Evolutionary conservation across 192 early-diverging fungal species (phyloP), one percentile per base, ranked within the genome.

Genomic region (Jimgerdemannia lactiflua): DNA sequence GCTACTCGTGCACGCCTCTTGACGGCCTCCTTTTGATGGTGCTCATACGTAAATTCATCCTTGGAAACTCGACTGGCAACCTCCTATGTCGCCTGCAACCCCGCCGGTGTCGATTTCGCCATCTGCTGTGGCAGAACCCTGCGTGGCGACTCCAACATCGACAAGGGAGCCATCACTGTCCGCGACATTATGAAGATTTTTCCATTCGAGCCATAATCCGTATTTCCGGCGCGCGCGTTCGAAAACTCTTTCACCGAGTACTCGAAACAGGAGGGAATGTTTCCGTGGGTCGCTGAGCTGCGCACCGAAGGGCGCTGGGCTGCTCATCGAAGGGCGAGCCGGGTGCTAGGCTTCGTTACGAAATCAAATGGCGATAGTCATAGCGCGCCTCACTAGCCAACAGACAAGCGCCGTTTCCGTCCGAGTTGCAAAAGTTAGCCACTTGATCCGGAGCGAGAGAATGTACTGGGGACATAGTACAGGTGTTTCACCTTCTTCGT

Each of bases 61-160:
- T 93, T 71, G 91, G 91, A 40, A 91, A 86, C 70, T n/a, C n/a
- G n/a, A n/a, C 70, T 92, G 42, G 76, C 86, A 91, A 93, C 76
- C 72, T 93, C 86, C 0, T 87, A 91, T 59, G 43, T 64, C 40
- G 54, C 44, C 29, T 75, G 67, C 19, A 7, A 77, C 4, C 43
- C 40, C 44, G 64, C 70, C 17, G 74, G 79, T 42, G 76, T 78
- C 2, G 87, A 88, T 19, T 71, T 84, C 64, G 83, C 82, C 3
- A 63, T 88, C 3, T 67, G 87, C 20, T 88, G 85, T 70, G 91
- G 91, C 42, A 91, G 91, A 29, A 83, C 89, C 0, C 86, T 93
- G 42, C 85, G 91, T 18, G 89, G 88, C 18, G 91, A 93, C 74
- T 82, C 74, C 39, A 82, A 88, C 2, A 83, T 87, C 67, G 80